phyloP scores from a whole-genome alignment of 345 rosid species.

The Rhizophora apiculata region DNA sequence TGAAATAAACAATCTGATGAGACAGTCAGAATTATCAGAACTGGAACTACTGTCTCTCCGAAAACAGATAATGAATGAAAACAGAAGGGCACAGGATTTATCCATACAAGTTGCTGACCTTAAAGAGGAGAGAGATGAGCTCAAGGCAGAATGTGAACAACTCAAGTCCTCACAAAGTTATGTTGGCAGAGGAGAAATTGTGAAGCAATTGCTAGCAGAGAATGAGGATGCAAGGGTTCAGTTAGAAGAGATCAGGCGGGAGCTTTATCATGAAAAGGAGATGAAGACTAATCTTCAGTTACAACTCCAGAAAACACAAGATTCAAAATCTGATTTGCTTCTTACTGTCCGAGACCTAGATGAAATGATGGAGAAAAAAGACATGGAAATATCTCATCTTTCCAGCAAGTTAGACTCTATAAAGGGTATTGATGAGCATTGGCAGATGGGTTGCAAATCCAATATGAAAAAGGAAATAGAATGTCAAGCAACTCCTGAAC shows the following conservation, averaged over 20 bases:
- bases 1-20: slow-evolving; percentile 21
- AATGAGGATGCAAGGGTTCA: slow-evolving; percentile 56
- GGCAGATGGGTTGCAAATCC: slow-evolving; percentile 24
- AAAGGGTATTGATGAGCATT: slow-evolving; percentile 32
- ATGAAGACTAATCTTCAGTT: slow-evolving; percentile 57
- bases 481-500: slow-evolving; percentile 23
- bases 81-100: slow-evolving; percentile 31
- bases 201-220: slow-evolving; percentile 50
- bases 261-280: slow-evolving; percentile 68
- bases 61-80: slow-evolving; percentile 23
- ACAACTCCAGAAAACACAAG: slow-evolving; percentile 88
- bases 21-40: slow-evolving; percentile 29
- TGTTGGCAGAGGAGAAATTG: slow-evolving; percentile 19
- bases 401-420: slow-evolving; percentile 15
- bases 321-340: slow-evolving; percentile 82
- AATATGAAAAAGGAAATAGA: slow-evolving; percentile 32
- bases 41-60: slow-evolving; percentile 27
- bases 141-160: slow-evolving; percentile 52
- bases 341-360: slow-evolving; percentile 89
- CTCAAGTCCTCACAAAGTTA: slow-evolving; percentile 47
- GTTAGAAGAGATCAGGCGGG: slow-evolving; percentile 71
- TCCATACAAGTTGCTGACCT: slow-evolving; percentile 20
- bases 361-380: slow-evolving; percentile 62
- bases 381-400: slow-evolving; percentile 35
- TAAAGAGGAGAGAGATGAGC: slow-evolving; percentile 67